These are phyloP conservation scores for Mortierella sp. DNA, from an alignment of 371 early-diverging fungal species.

Conservation along the genomic window DNA sequence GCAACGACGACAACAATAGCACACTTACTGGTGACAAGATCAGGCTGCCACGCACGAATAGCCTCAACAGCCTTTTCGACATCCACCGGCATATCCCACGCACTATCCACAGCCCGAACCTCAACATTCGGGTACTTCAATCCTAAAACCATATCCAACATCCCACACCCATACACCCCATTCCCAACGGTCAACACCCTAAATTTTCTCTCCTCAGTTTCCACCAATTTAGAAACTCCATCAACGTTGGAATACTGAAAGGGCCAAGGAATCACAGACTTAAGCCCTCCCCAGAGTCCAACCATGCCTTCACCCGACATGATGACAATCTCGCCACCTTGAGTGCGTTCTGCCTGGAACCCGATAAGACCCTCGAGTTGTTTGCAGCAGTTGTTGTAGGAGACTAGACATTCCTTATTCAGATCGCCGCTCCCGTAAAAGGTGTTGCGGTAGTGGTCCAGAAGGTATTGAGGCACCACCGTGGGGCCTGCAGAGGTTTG, in stretches of 20 bases:
- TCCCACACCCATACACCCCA: constrained; percentile 51
- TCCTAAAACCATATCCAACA: constrained; percentile 52
- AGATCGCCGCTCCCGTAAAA: constrained; percentile 57
- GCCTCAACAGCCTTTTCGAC: constrained; percentile 17
- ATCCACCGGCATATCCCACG: constrained; percentile 40
- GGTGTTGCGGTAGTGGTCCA: constrained; percentile 27
- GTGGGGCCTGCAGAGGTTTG: constrained; percentile 35
- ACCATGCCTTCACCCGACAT: constrained; percentile 57
- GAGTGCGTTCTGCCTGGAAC: constrained; percentile 13
- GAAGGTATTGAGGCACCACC: constrained; percentile 33
- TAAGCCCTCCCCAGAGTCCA: constrained; percentile 51
- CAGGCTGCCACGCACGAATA: constrained; percentile 48
- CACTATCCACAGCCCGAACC: constrained; percentile 26
- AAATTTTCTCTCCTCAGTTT: constrained; percentile 10
- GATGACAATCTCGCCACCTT: constrained; percentile 43
- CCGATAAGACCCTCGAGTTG: constrained; percentile 25
- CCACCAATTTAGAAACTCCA: neutral
- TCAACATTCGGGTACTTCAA: constrained; percentile 52
- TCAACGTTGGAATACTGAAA: constrained; percentile 16
- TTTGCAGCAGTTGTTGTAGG: constrained; percentile 31
- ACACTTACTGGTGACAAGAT: constrained; percentile 50
- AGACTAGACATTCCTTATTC: constrained; percentile 21
- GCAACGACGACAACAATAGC: neutral
- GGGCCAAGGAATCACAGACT: constrained; percentile 54
- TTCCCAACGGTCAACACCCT: constrained; percentile 46